Evolutionary conservation across 2,329 filamentous ascomycete genomes (phyloP), one percentile per base, ranked within the genome.

Genomic region (Exophiala sideris): DNA sequence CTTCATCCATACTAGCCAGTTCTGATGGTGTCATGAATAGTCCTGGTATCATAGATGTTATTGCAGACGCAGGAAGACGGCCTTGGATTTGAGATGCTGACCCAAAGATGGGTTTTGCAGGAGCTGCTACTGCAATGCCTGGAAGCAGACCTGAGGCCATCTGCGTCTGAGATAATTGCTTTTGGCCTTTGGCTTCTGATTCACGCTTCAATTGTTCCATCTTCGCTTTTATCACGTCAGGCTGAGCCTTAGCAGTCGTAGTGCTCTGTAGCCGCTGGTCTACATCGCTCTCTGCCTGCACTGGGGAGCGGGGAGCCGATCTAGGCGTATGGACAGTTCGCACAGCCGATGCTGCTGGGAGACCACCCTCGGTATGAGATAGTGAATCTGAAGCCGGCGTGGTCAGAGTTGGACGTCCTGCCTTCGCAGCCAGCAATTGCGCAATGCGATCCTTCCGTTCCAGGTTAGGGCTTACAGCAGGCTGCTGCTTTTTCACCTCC

Each of bases 401-500:
- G 5, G 52, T 16, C 14, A 49, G 36, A 21, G 63, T 57, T 21
- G 64, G 40, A 51, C 85, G 87, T 33, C 82, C 81, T 48, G 79
- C 80, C 67, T 88, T 91, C 1, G 82, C 84, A n/a, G 88, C 88
- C 50, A 91, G 76, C 51, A 91, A 78, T 45, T 86, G 83, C 3
- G 88, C 87, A 56, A 92, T 89, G 39, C 88, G 83, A 60, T 90
- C 87, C 62, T 88, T 89, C 18, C 88, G 80, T 64, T 88, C 84
- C 59, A 87, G 77, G 6, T 80, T 76, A 58, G 74, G 77, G 42
- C 59, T 64, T 7, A 65, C 45, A 10, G 62, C 52, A 11, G 64
- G 61, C 58, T 53, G 66, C 55, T 40, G 44, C 9, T 66, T 66
- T 6, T 4, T 50, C 12, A 36, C 39, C 32, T 50, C 47, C 20